Evolutionary conservation across 805 yeast genomes (phyloP).

Genomic region (Candida sakaeoensis): DNA sequence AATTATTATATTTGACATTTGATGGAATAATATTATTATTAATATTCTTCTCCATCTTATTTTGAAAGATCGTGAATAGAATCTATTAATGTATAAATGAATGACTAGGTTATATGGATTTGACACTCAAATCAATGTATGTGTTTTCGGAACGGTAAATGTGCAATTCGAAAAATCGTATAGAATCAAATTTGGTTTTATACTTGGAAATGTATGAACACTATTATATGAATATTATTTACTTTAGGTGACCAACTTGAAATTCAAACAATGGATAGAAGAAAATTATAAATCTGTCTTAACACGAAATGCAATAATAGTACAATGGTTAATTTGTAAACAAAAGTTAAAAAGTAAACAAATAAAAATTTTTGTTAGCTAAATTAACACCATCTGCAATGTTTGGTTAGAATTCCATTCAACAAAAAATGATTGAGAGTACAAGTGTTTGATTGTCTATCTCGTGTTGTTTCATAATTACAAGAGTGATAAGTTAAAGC

Average conservation of each 20-base stretch:
- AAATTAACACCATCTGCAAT: not conserved
- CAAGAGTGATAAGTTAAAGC: too few relatives aligned
- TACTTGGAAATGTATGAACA: too few relatives aligned
- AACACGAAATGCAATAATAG: not conserved
- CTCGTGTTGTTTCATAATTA: too few relatives aligned
- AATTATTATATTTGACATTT: conserved; percentile 7
- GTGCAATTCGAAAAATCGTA: not conserved
- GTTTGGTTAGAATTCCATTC: too few relatives aligned
- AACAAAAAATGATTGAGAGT: too few relatives aligned
- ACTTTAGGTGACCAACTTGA: too few relatives aligned
- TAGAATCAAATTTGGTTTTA: not conserved
- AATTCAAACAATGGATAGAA: not conserved
- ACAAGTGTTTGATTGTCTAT: too few relatives aligned
- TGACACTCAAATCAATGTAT: not conserved
- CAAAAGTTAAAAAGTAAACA: not conserved
- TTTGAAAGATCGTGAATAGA: not conserved
- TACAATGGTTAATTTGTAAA: not conserved
- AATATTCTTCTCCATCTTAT: too few relatives aligned
- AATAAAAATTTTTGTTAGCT: not conserved
- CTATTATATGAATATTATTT: too few relatives aligned
- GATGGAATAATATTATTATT: not conserved
- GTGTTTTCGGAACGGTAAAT: not conserved
- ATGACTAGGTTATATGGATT: not conserved
- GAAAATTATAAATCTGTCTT: not conserved
- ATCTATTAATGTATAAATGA: not conserved